Evolutionary conservation across 768 basidiomycete species (phyloP).

Genomic region (Filobasidium wieringae): DNA sequence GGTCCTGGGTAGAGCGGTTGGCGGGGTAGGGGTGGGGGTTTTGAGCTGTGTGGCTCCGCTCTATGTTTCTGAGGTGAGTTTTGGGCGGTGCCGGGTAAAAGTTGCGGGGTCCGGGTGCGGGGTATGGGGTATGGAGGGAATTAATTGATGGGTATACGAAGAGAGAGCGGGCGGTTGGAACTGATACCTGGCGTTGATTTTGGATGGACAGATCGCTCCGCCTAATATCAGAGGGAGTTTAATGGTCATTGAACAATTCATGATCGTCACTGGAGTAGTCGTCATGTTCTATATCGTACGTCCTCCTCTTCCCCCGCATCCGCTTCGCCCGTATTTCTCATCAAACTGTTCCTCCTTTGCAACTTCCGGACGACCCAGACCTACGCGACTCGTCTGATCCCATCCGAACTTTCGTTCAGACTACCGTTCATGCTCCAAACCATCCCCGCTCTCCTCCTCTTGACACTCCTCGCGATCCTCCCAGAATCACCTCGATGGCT

Average conservation of each 20-base stretch:
- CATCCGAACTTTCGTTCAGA: constrained; percentile 6
- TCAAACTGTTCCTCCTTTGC: neutral
- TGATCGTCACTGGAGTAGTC: constrained; percentile 10
- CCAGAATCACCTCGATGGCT: constrained; percentile 23
- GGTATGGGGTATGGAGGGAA: too few species aligned
- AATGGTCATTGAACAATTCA: constrained; percentile 7
- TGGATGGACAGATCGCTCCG: constrained; percentile 3
- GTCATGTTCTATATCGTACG: constrained; percentile 15
- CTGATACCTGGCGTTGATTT: too few species aligned
- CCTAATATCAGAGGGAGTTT: constrained; percentile 11
- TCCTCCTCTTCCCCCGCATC: neutral
- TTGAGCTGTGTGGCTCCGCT: constrained; percentile 7
- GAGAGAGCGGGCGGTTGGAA: too few species aligned
- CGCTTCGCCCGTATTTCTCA: neutral
- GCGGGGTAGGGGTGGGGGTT: constrained; percentile 11
- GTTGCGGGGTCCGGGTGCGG: too few species aligned
- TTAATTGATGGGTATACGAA: too few species aligned
- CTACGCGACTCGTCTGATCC: neutral
- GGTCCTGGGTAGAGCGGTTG: constrained; percentile 7
- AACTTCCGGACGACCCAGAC: neutral
- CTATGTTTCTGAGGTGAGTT: constrained; percentile 12
- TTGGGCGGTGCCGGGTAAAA: neutral
- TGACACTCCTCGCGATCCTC: constrained; percentile 1
- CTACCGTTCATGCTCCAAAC: constrained; percentile 8
- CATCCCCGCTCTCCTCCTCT: constrained; percentile 1